Conservation (phyloP, 2,329 filamentous ascomycete species). For the Dactylellina sp. region DNA sequence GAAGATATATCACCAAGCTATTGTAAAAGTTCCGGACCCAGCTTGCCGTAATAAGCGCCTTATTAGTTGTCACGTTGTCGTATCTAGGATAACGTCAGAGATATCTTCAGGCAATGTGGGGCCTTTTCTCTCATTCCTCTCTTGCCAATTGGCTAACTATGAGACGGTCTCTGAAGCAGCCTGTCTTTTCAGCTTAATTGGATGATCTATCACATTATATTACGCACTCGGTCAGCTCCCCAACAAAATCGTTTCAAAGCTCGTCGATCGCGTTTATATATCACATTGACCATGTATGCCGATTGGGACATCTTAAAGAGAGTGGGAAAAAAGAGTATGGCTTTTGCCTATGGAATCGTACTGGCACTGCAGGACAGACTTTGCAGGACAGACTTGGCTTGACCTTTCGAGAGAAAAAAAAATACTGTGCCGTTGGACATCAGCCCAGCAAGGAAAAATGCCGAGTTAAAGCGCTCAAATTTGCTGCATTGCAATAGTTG, state of each 20-base stretch:
- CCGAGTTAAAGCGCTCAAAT: constrained; percentile 45
- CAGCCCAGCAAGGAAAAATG: constrained; percentile 35
- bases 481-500: constrained; percentile 34
- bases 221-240: constrained; percentile 25
- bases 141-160: background rate
- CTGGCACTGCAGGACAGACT: constrained; percentile 5
- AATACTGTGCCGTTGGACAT: constrained; percentile 26
- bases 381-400: constrained; percentile 2
- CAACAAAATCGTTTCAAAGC: background rate
- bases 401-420: constrained; percentile 13
- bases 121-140: background rate
- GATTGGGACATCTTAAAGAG: constrained; percentile 12
- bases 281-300: constrained; percentile 8
- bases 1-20: background rate
- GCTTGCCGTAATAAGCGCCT: too few species aligned
- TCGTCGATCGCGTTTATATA: constrained; percentile 1
- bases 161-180: background rate
- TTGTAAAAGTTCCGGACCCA: background rate
- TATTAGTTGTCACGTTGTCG: too few species aligned
- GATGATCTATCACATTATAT: constrained; percentile 26
- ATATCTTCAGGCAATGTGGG: background rate
- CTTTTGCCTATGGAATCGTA: background rate
- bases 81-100: too few species aligned
- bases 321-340: background rate
- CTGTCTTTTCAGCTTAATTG: background rate